Base-by-base conservation (phyloP, 2,329 filamentous ascomycete species). In the Colletotrichum phormii region DNA sequence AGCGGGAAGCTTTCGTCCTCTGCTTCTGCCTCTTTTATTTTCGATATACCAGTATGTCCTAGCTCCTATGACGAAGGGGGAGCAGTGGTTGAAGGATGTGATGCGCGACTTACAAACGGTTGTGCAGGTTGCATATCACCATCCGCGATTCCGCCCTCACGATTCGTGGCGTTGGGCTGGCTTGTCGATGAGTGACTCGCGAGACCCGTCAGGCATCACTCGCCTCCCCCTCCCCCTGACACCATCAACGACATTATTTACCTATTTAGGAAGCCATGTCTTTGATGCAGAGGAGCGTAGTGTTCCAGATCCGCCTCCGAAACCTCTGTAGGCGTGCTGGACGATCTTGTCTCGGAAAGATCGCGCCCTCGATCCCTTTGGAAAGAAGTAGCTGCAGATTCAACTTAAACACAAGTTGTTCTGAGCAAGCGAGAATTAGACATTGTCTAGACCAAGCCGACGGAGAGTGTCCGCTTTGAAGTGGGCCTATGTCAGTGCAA, bases 71-170 rank as follows among this genome's bases (percentile, higher is more conserved):
- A 53, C 29, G 29, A n/a, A n/a, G 22, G 12, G 11, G 42, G n/a
- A 24, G 26, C 8, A n/a, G 26, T 7, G 29, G n/a, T 12, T 63
- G 12, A 46, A 63, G 42, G 26, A 63, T 53, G 31, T 22, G 7
- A 29, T 24, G n/a, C 46, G 29, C n/a, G 42, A 33, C 29, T 24
- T 51, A 15, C 13, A 49, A 53, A 24, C 6, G 22, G n/a, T 42
- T 64, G 24, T 46, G 33, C 62, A 53, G 51, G 22, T 24, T 46
- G 51, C 62, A 42, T 57, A 46, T 31, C 51, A 11, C 62, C 62
- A 42, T 55, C 51, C 51, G 42, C 18, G 8, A 22, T 49, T 49
- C 18, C 8, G 5, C 31, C 22, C 53, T 57, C 6, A 11, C 24
- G 12, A n/a, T 24, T 22, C 6, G 33, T 46, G 33, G 51, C 24